These are phyloP conservation scores for Trypanosoma avium DNA, from an alignment of 208 protist genomes.

Conservation along the genomic window DNA sequence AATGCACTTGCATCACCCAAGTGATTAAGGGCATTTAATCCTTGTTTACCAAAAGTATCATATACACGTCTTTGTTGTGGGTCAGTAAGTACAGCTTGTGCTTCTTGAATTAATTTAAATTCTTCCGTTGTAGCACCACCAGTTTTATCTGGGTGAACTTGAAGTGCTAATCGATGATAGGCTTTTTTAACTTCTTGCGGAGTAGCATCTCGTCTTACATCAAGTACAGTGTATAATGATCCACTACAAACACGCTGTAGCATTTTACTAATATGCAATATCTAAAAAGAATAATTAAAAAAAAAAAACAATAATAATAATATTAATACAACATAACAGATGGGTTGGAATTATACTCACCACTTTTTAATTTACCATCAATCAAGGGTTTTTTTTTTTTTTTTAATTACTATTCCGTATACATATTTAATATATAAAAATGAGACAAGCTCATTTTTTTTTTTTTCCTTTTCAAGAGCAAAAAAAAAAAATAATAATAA, in stretches of 20 bases:
- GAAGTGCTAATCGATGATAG: conserved; percentile 24
- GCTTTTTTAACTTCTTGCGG: conserved; percentile 18
- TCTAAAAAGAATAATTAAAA: no score
- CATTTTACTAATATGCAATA: conserved; percentile 12
- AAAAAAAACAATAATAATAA: no score
- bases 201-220: conserved; percentile 18
- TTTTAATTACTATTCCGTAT: no score
- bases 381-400: no score
- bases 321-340: no score
- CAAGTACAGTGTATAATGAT: conserved; percentile 18
- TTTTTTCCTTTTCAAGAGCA: no score
- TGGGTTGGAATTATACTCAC: no score
- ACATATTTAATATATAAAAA: no score
- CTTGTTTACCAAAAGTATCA: conserved; percentile 28
- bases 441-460: no score
- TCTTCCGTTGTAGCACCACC: conserved; percentile 20
- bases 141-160: conserved; percentile 30
- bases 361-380: no score
- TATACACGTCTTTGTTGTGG: conserved; percentile 17
- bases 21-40: conserved; percentile 18
- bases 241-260: conserved; percentile 23
- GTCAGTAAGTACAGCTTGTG: conserved; percentile 24
- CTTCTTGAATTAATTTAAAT: conserved; percentile 24
- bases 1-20: conserved; percentile 1
- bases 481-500: no score